Percentiles rank a stretch among this genome's conserved stretches.
phyloP scores from a whole-genome alignment of 306 rosid species.

The Lathyrus oleraceus region DNA sequence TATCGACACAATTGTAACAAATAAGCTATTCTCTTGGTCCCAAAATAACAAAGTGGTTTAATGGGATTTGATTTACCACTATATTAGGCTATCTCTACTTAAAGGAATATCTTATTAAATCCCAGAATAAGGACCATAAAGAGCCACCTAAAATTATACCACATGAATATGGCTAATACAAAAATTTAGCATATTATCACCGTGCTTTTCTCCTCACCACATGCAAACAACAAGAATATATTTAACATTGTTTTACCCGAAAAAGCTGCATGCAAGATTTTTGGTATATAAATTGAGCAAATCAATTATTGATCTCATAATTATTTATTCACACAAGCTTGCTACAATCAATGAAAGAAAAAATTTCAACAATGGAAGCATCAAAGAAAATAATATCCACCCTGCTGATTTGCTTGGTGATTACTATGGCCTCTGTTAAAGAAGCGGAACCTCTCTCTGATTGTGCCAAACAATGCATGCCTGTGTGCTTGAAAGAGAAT shows the following conservation, averaged over 20 bases:
- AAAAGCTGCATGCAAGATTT: not conserved
- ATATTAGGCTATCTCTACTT: too few species aligned
- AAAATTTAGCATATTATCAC: not conserved
- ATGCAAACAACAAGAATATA: not conserved
- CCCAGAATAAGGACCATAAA: not conserved
- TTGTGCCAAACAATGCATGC: slow-evolving; percentile 54
- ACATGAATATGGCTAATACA: not conserved
- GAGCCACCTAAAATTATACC: not conserved
- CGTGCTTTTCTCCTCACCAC: slow-evolving; percentile 18
- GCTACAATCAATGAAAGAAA: not conserved
- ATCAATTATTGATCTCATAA: not conserved
- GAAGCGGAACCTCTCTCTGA: slow-evolving; percentile 29
- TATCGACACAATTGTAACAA: too few species aligned
- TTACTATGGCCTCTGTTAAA: slow-evolving; percentile 18
- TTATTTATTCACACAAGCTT: not conserved
- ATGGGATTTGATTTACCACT: too few species aligned
- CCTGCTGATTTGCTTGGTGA: slow-evolving; percentile 32
- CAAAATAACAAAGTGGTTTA: too few species aligned
- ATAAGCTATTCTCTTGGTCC: too few species aligned
- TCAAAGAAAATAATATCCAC: slow-evolving; percentile 28
- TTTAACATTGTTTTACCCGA: too few species aligned
- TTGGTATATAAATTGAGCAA: slow-evolving; percentile 6
- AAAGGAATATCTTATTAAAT: too few species aligned
- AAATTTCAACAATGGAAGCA: slow-evolving; percentile 1
- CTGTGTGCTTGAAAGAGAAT: slow-evolving; percentile 49